phyloP scores from a whole-genome alignment of 176 grass and related monocot genomes.

The Triticum urartu region DNA sequence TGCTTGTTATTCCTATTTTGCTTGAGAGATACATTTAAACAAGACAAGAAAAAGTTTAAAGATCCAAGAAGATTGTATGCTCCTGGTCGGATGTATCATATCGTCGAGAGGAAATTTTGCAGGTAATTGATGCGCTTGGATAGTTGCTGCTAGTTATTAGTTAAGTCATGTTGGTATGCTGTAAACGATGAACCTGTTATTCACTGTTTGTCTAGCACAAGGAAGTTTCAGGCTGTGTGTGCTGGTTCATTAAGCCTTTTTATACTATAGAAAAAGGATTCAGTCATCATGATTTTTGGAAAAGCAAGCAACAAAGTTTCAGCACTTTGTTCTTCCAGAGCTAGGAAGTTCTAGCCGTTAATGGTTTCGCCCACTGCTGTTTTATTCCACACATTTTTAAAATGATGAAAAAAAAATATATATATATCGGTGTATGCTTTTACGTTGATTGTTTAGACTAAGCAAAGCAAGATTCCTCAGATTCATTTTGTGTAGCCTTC shows the following conservation, averaged over 20 bases:
- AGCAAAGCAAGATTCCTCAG: not conserved
- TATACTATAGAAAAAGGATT: slow-evolving; percentile 6
- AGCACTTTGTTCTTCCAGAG: not conserved
- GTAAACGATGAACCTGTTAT: slow-evolving; percentile 11
- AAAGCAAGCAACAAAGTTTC: not conserved
- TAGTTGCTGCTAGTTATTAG: slow-evolving; percentile 1
- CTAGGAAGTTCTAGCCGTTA: not conserved
- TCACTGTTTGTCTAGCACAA: too few species aligned
- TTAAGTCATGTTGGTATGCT: not conserved
- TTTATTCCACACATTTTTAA: not conserved
- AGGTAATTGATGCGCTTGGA: slow-evolving; percentile 41
- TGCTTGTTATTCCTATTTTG: slow-evolving; percentile 89
- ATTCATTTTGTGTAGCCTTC: not conserved
- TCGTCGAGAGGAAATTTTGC: slow-evolving; percentile 98
- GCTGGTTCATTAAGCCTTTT: not conserved
- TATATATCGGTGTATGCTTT: not conserved
- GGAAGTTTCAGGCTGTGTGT: not conserved
- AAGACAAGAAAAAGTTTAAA: slow-evolving; percentile 80
- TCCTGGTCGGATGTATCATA: slow-evolving; percentile 97
- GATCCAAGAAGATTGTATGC: slow-evolving; percentile 93
- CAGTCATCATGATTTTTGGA: not conserved
- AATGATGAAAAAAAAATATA: not conserved
- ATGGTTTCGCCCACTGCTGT: not conserved
- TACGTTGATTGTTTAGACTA: slow-evolving; percentile 9
- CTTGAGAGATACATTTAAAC: slow-evolving; percentile 97